Base-by-base conservation (phyloP, 495 filamentous ascomycete genomes). In the Talaromyces liani region DNA sequence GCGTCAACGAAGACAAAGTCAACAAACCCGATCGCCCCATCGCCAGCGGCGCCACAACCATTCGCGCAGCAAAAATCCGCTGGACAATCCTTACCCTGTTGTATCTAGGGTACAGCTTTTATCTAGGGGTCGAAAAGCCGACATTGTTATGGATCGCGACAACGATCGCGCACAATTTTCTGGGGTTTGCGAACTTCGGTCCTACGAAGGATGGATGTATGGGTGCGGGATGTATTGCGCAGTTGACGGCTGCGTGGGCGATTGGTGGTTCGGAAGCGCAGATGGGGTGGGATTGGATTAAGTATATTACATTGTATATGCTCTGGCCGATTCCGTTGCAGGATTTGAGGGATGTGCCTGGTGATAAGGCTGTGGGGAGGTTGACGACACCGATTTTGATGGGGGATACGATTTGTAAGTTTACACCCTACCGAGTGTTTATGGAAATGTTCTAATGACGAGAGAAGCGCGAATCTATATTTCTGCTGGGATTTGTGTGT, bases 1-100 rank as follows among this genome's bases (percentile, higher is more conserved):
- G 49, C 20, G 61, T 63, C 0, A 22, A 56, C 16, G 61, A 63
- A 58, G 61, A 63, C 53, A 57, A 53, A 22, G 12, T 57, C 24
- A 63, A 63, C 53, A 63, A 63, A 41, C 61, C 61, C n/a, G 31
- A 63, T 9, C 61, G 61, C 20, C 61, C 61, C 25, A 63, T 63
- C 31, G 53, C 22, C 53, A 56, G 53, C 53, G 53, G 53, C 12
- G 53, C 53, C 24, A 56, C 53, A 56, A 56, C 53, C 9, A 16
- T 56, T 1, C 24, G 9, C 4, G 53, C 53, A 14, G 53, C 53
- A 6, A 56, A 56, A 29, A 31, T 56, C 16, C 22, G 53, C n/a
- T 56, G 53, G 53, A 22, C 22, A 27, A 56, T 56, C 9, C 22
- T 56, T 18, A 56, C 53, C 20, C 10, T 29, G 12, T 29, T 56